phyloP scores from a whole-genome alignment of 2,329 filamentous ascomycete genomes.

The Pezicula neosporulosa region DNA sequence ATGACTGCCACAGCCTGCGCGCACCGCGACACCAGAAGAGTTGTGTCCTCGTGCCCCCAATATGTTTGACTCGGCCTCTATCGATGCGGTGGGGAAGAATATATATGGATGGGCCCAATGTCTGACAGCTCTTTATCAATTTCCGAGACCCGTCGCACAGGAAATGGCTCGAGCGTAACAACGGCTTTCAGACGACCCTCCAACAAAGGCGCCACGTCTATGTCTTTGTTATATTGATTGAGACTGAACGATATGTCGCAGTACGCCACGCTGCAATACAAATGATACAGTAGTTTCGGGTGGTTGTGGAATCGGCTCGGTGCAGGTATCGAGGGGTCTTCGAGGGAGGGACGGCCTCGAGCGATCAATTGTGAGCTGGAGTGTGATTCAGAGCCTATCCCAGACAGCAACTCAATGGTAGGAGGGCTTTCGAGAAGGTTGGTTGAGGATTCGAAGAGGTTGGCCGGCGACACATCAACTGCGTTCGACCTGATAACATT shows the following conservation, averaged over 20 bases:
- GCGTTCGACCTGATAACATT: not conserved
- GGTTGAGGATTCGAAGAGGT: not conserved
- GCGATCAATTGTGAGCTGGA: no score
- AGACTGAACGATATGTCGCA: no score
- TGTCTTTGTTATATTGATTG: no score
- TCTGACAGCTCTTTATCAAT: slow-evolving; percentile 10
- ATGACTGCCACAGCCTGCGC: slow-evolving; percentile 25
- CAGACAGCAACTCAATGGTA: not conserved
- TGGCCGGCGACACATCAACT: not conserved
- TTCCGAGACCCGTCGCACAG: slow-evolving; percentile 14
- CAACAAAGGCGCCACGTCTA: slow-evolving; percentile 5
- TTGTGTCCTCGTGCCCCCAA: slow-evolving; percentile 14
- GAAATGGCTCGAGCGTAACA: slow-evolving; percentile 19
- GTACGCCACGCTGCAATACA: no score
- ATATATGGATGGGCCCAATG: slow-evolving; percentile 1
- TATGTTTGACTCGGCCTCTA: slow-evolving; percentile 4
- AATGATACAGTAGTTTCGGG: no score
- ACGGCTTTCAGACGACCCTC: slow-evolving; percentile 16
- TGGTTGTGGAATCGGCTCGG: no score
- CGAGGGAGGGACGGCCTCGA: no score
- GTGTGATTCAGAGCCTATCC: not conserved
- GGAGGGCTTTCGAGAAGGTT: not conserved
- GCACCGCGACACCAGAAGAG: slow-evolving; percentile 20
- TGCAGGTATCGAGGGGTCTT: not conserved
- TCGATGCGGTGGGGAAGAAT: not conserved